Evolutionary conservation across 1,284 basidiomycete species (phyloP).

Genomic region (Meripilus lineatus): DNA sequence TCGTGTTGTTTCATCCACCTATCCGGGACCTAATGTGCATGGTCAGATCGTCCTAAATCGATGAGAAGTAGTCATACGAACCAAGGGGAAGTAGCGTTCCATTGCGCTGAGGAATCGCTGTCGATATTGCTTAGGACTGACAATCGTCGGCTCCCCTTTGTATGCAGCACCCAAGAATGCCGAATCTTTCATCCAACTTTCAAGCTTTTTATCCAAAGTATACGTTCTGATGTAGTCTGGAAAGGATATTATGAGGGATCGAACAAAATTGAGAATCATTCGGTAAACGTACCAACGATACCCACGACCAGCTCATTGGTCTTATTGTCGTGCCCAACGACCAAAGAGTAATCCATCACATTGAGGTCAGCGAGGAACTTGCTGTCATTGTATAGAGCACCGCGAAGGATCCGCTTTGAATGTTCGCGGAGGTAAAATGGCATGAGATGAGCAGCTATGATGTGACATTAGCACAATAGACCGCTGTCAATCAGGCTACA

Average conservation of each 20-base stretch:
- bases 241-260: conserved; percentile 6
- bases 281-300: conserved; percentile 80
- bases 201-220: conserved; percentile 97
- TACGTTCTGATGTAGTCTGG: conserved; percentile 91
- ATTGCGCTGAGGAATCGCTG: conserved; percentile 88
- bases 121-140: conserved; percentile 83
- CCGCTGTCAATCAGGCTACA: not conserved
- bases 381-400: conserved; percentile 92
- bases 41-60: conserved; percentile 7
- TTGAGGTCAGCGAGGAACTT: conserved; percentile 93
- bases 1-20: conserved; percentile 85
- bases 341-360: conserved; percentile 98
- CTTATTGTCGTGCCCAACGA: conserved; percentile 86
- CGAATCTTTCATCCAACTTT: conserved; percentile 96
- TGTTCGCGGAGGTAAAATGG: conserved; percentile 96
- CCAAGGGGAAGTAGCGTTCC: conserved; percentile 88
- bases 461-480: conserved; percentile 9
- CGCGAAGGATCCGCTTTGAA: conserved; percentile 87
- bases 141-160: conserved; percentile 88
- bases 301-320: conserved; percentile 88
- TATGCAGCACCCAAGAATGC: conserved; percentile 79
- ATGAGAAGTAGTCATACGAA: conserved; percentile 29
- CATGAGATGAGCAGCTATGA: conserved; percentile 57
- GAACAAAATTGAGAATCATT: not conserved
- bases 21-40: conserved; percentile 60